Percentiles rank a stretch among this genome's conserved stretches.
Evolutionary conservation across 148 eudicot genomes (phyloP).

Genomic region (Amaranthus palmeri): DNA sequence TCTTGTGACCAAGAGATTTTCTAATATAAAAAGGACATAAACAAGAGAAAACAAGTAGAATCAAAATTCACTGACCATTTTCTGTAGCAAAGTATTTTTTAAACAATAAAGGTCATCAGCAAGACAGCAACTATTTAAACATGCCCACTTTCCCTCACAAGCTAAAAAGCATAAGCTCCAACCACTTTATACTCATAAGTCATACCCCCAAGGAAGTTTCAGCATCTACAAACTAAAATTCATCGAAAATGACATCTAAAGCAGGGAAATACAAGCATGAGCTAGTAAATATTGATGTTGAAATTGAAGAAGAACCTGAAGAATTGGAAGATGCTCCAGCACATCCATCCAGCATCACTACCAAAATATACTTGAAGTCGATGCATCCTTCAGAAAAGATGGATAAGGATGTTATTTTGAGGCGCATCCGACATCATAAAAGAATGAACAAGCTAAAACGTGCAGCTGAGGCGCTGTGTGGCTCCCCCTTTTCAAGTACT

Average conservation of each 20-base stretch:
- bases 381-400: constrained; percentile 14
- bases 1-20: no score
- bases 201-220: background rate
- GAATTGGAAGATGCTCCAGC: background rate
- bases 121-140: background rate
- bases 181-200: background rate
- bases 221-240: background rate
- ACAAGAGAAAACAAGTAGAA: constrained; percentile 8
- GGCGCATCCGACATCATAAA: constrained; percentile 20
- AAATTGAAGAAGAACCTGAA: constrained; percentile 8
- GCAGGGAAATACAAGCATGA: background rate
- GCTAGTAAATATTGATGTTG: constrained; percentile 7
- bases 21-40: no score
- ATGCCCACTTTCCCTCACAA: background rate
- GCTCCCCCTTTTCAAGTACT: constrained; percentile 3
- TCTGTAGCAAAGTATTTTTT: background rate
- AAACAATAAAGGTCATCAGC: background rate
- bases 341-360: constrained; percentile 1
- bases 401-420: constrained; percentile 9
- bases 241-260: constrained; percentile 2
- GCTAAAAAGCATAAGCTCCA: background rate
- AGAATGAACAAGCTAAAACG: constrained; percentile 15
- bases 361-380: constrained; percentile 9
- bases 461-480: constrained; percentile 14
- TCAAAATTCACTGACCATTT: constrained; percentile 16